Percentiles rank a stretch among this genome's conserved stretches.
phyloP scores from a whole-genome alignment of 345 rosid species.

The Capsella bursapastoris region DNA sequence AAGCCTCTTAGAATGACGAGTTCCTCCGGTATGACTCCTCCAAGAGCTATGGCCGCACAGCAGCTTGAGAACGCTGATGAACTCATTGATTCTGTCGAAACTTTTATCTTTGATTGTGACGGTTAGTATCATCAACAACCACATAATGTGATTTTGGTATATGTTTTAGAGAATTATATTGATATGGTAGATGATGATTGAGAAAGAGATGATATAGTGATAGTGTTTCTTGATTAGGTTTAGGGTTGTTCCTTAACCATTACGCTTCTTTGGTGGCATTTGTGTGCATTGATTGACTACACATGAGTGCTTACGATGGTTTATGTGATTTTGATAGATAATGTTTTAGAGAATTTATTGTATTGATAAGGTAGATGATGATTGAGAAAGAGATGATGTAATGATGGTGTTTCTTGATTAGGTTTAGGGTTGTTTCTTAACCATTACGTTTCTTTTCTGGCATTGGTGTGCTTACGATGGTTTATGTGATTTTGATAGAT shows the following conservation, averaged over 20 bases:
- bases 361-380: too few relatives aligned
- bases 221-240: not conserved
- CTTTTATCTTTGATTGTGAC: constrained; percentile 94
- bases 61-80: constrained; percentile 80
- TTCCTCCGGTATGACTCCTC: constrained; percentile 43
- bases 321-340: too few relatives aligned
- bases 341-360: too few relatives aligned
- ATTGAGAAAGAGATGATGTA: too few relatives aligned
- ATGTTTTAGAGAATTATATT: not conserved
- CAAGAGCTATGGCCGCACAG: constrained; percentile 58
- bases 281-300: not conserved
- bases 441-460: too few relatives aligned
- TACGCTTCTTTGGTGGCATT: not conserved
- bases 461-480: too few relatives aligned
- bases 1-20: constrained; percentile 41
- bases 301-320: not conserved
- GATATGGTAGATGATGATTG: not conserved
- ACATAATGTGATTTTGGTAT: not conserved
- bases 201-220: not conserved
- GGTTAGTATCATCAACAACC: constrained; percentile 45
- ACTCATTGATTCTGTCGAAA: constrained; percentile 88
- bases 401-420: too few relatives aligned
- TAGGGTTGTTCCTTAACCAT: not conserved
- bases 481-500: too few relatives aligned
- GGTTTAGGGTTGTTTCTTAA: too few relatives aligned